phyloP scores from a whole-genome alignment of 768 basidiomycete species.

The Xerocomellus amylosporus region DNA sequence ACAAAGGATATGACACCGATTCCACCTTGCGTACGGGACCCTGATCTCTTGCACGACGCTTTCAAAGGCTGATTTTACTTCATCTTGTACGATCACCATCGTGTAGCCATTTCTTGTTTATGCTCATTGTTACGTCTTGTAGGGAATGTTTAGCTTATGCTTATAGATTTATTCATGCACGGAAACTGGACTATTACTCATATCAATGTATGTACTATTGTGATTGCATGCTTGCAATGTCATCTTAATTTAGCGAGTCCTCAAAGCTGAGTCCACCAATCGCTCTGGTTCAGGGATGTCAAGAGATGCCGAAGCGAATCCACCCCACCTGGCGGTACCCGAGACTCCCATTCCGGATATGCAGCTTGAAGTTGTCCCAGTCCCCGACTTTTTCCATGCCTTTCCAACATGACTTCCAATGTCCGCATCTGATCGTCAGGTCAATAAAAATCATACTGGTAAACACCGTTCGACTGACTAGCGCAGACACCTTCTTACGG shows the following conservation, averaged over 20 bases:
- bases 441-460: background rate
- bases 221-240: slow-evolving; percentile 8
- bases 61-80: slow-evolving; percentile 30
- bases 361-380: slow-evolving; percentile 23
- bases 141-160: slow-evolving; percentile 16
- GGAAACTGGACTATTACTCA: slow-evolving; percentile 3
- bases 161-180: slow-evolving; percentile 25
- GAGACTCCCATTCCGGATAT: slow-evolving; percentile 29
- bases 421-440: slow-evolving; percentile 47
- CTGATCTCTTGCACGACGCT: slow-evolving; percentile 31
- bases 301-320: slow-evolving; percentile 56
- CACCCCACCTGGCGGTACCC: slow-evolving; percentile 46
- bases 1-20: slow-evolving; percentile 35
- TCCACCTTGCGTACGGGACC: slow-evolving; percentile 1
- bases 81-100: slow-evolving; percentile 1
- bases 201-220: slow-evolving; percentile 4
- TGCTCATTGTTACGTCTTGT: slow-evolving; percentile 6
- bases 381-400: slow-evolving; percentile 31
- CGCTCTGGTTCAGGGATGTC: slow-evolving; percentile 48
- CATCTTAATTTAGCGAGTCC: background rate
- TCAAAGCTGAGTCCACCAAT: slow-evolving; percentile 50
- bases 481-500: slow-evolving; percentile 47
- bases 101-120: slow-evolving; percentile 12
- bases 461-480: slow-evolving; percentile 45
- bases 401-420: slow-evolving; percentile 56